Evolutionary conservation across 2,329 filamentous ascomycete species (phyloP), one percentile per base, ranked within the genome.

Genomic region (Talaromyces funiculosus): DNA sequence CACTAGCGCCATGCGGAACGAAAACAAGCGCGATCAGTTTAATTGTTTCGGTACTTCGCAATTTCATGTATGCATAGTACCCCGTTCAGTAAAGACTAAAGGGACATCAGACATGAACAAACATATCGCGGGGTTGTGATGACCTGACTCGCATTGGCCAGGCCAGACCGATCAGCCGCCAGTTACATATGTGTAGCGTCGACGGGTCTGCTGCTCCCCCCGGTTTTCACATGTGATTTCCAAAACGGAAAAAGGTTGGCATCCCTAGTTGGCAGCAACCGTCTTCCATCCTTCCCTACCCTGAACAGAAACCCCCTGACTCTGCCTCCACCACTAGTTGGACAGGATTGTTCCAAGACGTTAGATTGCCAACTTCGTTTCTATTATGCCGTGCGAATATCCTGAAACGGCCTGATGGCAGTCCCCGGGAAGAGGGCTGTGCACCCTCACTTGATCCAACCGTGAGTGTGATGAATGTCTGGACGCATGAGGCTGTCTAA

Each of bases 391-490:
- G 26, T 38, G 12, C 45, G 22, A 38, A 9, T n/a, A 33, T 22
- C 45, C 57, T 53, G 24, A 53, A 60, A 35, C 53, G 24, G 38
- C 57, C 54, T 42, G n/a, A 62, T 62, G 61, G 57, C 57, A 35
- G 53, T 38, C 26, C 45, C 40, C 37, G 22, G 42, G 38, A 45
- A 59, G 38, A 54, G 57, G 45, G 57, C 45, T 29, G 26, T 53
- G 10, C 37, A 35, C 57, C 57, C 38, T 42, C 40, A 66, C 59
- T 43, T 70, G 38, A 60, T 75, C 57, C 69, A 72, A 47, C 73
- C 72, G 73, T 75, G 66, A 68, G 73, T 73, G 8, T 10, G 14
- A 24, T 6, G 6, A 20, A 20, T 33, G 16, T 51, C 2, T 14
- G 33, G 22, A 16, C 20, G 4, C 6, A 40, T 14, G 35, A 38